These are phyloP conservation scores for Xylaria scruposa DNA, from an alignment of 495 filamentous ascomycete species.

Conservation along the genomic window DNA sequence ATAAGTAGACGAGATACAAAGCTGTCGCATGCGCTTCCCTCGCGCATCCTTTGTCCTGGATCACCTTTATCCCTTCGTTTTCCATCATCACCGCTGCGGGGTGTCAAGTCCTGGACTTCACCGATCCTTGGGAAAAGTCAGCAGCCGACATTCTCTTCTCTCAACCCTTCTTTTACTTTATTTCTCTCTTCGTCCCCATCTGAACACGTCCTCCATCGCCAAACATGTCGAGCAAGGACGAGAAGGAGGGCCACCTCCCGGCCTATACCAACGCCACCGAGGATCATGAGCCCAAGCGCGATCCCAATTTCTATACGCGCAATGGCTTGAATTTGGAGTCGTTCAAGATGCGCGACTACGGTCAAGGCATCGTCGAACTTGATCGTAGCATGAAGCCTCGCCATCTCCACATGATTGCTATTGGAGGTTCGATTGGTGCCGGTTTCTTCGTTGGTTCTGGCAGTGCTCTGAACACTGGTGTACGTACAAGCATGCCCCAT, in stretches of 20 bases:
- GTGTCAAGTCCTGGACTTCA: not conserved
- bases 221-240: slow-evolving; percentile 33
- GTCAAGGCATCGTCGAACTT: slow-evolving; percentile 47
- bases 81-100: not conserved
- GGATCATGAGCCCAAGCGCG: slow-evolving; percentile 26
- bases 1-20: slow-evolving; percentile 21
- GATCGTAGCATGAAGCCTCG: slow-evolving; percentile 69
- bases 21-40: slow-evolving; percentile 17
- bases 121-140: slow-evolving; percentile 1
- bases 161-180: slow-evolving; percentile 9
- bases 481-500: slow-evolving; percentile 31
- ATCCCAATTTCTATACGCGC: slow-evolving; percentile 54
- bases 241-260: slow-evolving; percentile 36
- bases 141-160: slow-evolving; percentile 10
- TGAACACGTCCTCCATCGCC: slow-evolving; percentile 12
- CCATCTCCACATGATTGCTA: slow-evolving; percentile 79
- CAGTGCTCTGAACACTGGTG: slow-evolving; percentile 50
- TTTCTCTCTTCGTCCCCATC: slow-evolving; percentile 4
- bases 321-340: slow-evolving; percentile 58
- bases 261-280: slow-evolving; percentile 27
- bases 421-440: slow-evolving; percentile 75
- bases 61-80: slow-evolving; percentile 19
- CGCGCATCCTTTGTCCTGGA: slow-evolving; percentile 14
- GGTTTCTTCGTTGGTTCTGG: slow-evolving; percentile 65
- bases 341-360: slow-evolving; percentile 54